phyloP scores from a whole-genome alignment of 2,329 filamentous ascomycete genomes.

The Apiospora saccharicola region DNA sequence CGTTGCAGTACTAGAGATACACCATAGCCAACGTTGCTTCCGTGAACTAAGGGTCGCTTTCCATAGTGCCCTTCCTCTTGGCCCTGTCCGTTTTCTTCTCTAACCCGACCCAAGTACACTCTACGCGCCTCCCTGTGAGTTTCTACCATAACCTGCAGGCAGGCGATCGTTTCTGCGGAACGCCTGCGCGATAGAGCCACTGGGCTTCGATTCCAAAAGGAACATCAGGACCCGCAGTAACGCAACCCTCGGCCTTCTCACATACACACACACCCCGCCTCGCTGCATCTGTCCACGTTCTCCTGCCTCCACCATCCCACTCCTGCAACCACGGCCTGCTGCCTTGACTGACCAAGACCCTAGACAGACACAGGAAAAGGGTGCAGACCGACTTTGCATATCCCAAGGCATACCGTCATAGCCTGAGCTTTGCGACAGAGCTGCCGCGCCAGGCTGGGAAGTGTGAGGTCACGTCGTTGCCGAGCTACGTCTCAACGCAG shows the following conservation, averaged over 20 bases:
- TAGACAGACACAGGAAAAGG: slow-evolving; percentile 25
- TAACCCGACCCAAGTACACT: background rate
- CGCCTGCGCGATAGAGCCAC: slow-evolving; percentile 20
- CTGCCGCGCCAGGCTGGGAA: slow-evolving; percentile 30
- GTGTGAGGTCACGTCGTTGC: slow-evolving; percentile 29
- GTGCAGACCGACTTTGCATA: slow-evolving; percentile 34
- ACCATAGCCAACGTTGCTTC: slow-evolving; percentile 9
- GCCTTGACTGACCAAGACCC: slow-evolving; percentile 28
- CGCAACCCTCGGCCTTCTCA: slow-evolving; percentile 45
- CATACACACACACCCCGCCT: slow-evolving; percentile 29
- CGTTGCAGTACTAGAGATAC: slow-evolving; percentile 19
- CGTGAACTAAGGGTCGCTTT: slow-evolving; percentile 6
- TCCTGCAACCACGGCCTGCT: slow-evolving; percentile 27
- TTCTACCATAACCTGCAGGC: slow-evolving; percentile 37
- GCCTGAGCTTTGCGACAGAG: slow-evolving; percentile 53
- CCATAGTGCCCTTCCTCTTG: slow-evolving; percentile 20
- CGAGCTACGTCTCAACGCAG: slow-evolving; percentile 28
- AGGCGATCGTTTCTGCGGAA: slow-evolving; percentile 38
- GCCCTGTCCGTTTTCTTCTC: background rate
- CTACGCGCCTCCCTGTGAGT: slow-evolving; percentile 14
- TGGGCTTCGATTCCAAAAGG: slow-evolving; percentile 26
- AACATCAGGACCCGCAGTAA: slow-evolving; percentile 46
- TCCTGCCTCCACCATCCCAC: slow-evolving; percentile 26
- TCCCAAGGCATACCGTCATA: slow-evolving; percentile 51
- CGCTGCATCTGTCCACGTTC: slow-evolving; percentile 29